These are phyloP conservation scores for Neltuma alba DNA, from an alignment of 306 rosid species.

Conservation along the genomic window DNA sequence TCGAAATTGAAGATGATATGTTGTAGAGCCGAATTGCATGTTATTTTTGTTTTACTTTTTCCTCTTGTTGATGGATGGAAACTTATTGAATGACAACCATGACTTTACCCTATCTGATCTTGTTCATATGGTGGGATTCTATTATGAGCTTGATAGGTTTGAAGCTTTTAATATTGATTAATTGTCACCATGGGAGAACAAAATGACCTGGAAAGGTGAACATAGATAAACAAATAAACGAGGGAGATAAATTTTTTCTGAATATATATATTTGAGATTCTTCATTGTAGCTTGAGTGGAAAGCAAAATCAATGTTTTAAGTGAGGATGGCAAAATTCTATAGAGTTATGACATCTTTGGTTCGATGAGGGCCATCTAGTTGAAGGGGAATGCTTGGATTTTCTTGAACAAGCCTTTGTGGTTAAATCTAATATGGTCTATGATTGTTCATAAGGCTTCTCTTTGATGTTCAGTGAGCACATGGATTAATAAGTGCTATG, in stretches of 20 bases:
- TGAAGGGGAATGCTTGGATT: conserved; percentile 21
- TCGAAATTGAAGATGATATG: background rate
- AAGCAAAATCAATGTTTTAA: background rate
- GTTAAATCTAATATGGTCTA: conserved; percentile 19
- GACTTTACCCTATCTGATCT: background rate
- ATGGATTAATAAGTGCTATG: too few species aligned
- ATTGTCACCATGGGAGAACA: background rate
- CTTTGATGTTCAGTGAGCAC: background rate
- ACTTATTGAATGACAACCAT: conserved; percentile 6
- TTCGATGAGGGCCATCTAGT: too few species aligned
- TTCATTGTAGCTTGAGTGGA: background rate
- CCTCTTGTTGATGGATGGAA: background rate
- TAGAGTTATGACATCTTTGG: too few species aligned
- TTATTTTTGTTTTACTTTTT: too few species aligned
- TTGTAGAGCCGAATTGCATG: conserved; percentile 1
- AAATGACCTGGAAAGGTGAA: background rate
- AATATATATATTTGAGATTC: background rate
- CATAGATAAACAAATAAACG: background rate
- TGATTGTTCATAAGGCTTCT: conserved; percentile 6
- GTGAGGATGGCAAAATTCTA: too few species aligned
- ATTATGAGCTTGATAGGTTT: conserved; percentile 16
- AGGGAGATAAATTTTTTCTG: background rate
- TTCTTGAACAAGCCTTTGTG: conserved; percentile 22
- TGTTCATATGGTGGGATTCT: conserved; percentile 21
- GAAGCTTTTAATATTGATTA: background rate